phyloP scores from a whole-genome alignment of 2,329 filamentous ascomycete genomes.

The Trichophyton benhamiae region DNA sequence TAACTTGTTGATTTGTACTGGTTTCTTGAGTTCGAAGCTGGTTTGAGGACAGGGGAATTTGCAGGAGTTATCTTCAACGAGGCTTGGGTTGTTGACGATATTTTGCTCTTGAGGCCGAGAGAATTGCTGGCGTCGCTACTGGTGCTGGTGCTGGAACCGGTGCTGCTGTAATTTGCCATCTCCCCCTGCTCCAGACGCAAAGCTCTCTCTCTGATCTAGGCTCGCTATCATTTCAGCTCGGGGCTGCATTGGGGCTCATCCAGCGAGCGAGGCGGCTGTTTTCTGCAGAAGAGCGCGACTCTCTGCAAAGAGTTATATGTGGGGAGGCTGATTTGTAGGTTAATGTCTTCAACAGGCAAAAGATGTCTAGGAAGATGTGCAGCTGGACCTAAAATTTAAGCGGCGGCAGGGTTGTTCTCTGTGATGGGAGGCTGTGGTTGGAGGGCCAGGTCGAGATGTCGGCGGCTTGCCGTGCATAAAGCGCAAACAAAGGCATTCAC shows the following conservation, averaged over 20 bases:
- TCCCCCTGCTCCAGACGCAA: slow-evolving; percentile 17
- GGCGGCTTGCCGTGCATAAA: background rate
- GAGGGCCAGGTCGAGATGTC: background rate
- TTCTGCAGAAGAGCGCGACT: background rate
- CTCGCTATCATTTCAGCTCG: slow-evolving; percentile 20
- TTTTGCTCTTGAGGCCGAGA: slow-evolving; percentile 25
- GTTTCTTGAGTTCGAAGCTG: slow-evolving; percentile 46
- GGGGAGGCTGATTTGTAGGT: background rate
- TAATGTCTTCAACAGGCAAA: background rate
- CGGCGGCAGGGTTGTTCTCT: slow-evolving; percentile 1
- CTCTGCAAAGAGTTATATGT: background rate
- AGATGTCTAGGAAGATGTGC: background rate
- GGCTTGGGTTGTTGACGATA: slow-evolving; percentile 20
- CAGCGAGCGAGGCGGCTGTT: background rate
- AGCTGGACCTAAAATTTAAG: slow-evolving; percentile 2
- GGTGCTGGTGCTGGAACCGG: slow-evolving; percentile 23
- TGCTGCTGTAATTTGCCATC: slow-evolving; percentile 25
- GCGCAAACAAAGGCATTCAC: slow-evolving; percentile 2
- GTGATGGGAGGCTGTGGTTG: background rate
- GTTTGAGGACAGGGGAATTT: slow-evolving; percentile 57
- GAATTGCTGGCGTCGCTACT: slow-evolving; percentile 11
- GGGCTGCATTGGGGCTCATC: slow-evolving; percentile 18
- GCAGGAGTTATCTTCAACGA: slow-evolving; percentile 59
- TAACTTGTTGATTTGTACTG: slow-evolving; percentile 39
- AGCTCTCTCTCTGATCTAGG: slow-evolving; percentile 18